Percentiles rank a stretch among this genome's conserved stretches.
phyloP scores from a whole-genome alignment of 202 grass and related monocot species.

The Musa balbisiana region DNA sequence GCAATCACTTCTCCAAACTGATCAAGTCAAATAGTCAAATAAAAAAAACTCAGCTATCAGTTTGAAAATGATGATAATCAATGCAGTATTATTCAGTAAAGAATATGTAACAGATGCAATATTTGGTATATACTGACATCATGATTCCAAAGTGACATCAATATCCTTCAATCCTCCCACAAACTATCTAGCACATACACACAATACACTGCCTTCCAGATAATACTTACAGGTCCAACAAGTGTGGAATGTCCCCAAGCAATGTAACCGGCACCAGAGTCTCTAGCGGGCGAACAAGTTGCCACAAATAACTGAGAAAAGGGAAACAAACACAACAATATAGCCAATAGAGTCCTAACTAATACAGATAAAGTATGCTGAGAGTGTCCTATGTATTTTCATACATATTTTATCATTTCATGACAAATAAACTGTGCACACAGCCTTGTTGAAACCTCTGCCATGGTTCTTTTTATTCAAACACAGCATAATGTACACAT shows the following conservation, averaged over 20 bases:
- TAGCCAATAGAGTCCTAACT: background rate
- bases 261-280: constrained; percentile 61
- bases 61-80: background rate
- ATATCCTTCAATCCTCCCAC: too few relatives aligned
- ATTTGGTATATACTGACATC: background rate
- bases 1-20: constrained; percentile 97
- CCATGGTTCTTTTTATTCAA: too few relatives aligned
- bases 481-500: too few relatives aligned
- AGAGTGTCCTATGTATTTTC: background rate
- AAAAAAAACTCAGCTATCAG: background rate
- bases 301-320: constrained; percentile 73
- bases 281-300: constrained; percentile 79
- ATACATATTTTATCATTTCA: background rate
- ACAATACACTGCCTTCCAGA: background rate
- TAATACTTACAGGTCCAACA: constrained; percentile 77
- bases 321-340: constrained; percentile 7
- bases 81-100: background rate
- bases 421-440: background rate
- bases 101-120: background rate
- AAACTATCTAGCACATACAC: too few relatives aligned
- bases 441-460: too few relatives aligned
- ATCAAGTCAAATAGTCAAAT: constrained; percentile 1
- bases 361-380: background rate
- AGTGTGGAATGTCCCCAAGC: constrained; percentile 97
- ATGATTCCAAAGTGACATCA: background rate